Conservation (phyloP, 2,329 filamentous ascomycete genomes). For the Trichoderma pleuroti region DNA sequence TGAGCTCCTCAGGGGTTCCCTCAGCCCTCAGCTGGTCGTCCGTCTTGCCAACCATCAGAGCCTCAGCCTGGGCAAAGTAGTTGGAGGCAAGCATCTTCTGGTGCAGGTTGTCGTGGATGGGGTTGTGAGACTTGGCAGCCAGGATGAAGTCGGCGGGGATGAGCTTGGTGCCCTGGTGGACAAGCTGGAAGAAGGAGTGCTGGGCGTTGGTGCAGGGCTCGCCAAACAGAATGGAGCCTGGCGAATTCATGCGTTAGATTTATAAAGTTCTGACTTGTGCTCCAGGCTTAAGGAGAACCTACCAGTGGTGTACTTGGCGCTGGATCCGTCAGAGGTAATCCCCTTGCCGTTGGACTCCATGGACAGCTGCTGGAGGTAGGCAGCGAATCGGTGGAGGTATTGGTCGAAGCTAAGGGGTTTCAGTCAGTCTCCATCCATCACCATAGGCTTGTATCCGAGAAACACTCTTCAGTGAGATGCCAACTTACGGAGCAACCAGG, state of each 20-base stretch:
- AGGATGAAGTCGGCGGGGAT: conserved; percentile 98
- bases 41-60: conserved; percentile 87
- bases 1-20: conserved; percentile 67
- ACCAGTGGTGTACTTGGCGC: conserved; percentile 95
- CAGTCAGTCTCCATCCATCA: neutral
- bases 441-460: neutral
- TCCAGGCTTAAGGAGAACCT: conserved; percentile 19
- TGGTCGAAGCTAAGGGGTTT: conserved; percentile 73
- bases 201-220: conserved; percentile 99
- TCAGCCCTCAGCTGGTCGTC: conserved; percentile 75
- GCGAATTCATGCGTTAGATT: conserved; percentile 21
- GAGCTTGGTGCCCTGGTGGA: conserved; percentile 98
- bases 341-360: conserved; percentile 99
- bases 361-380: conserved; percentile 96
- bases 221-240: conserved; percentile 85
- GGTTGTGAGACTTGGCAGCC: conserved; percentile 95
- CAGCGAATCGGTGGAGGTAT: conserved; percentile 97
- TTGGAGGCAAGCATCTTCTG: conserved; percentile 94
- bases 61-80: conserved; percentile 86
- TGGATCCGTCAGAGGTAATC: conserved; percentile 80
- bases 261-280: neutral
- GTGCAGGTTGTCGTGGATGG: conserved; percentile 85
- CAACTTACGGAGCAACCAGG: conserved; percentile 82
- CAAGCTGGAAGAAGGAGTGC: conserved; percentile 99
- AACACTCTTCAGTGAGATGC: neutral